These are phyloP conservation scores for Craspedostauros australis DNA, from an alignment of 108 stramenopile species.

Conservation along the genomic window DNA sequence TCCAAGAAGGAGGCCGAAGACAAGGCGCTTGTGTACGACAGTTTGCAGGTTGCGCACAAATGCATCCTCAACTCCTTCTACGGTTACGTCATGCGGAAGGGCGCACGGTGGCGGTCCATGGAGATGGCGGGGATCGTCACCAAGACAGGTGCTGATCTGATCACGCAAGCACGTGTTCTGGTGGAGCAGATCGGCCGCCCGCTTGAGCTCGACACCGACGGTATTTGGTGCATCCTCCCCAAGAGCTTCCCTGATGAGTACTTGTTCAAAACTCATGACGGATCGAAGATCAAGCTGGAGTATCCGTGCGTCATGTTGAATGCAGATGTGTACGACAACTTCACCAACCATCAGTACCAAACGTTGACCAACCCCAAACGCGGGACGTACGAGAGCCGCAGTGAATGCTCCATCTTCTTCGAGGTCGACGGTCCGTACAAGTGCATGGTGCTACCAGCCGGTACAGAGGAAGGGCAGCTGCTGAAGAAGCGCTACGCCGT, in stretches of 20 bases:
- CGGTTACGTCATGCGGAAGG: constrained; percentile 99
- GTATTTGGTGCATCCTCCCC: constrained; percentile 99
- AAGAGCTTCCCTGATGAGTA: constrained; percentile 93
- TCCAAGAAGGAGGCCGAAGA: constrained; percentile 90
- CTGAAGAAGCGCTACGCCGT: constrained; percentile 99
- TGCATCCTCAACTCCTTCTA: constrained; percentile 91
- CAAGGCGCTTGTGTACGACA: constrained; percentile 91
- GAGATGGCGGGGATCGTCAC: constrained; percentile 99
- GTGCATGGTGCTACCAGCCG: constrained; percentile 97
- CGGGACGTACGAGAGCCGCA: constrained; percentile 84
- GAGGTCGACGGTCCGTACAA: constrained; percentile 99
- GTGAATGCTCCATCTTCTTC: constrained; percentile 98
- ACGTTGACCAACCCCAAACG: constrained; percentile 74
- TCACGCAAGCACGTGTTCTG: constrained; percentile 92
- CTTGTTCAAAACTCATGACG: constrained; percentile 71
- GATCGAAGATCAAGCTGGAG: constrained; percentile 75
- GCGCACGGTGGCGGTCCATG: constrained; percentile 99
- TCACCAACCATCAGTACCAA: constrained; percentile 99
- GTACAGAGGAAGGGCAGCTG: constrained; percentile 97
- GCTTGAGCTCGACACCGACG: constrained; percentile 98
- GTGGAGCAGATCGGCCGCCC: constrained; percentile 98
- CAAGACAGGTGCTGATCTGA: constrained; percentile 96
- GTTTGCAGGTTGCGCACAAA: constrained; percentile 99
- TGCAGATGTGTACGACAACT: constrained; percentile 96
- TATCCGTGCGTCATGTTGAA: constrained; percentile 99